phyloP scores from a whole-genome alignment of 306 rosid species.

The Lithocarpus polystachyus region DNA sequence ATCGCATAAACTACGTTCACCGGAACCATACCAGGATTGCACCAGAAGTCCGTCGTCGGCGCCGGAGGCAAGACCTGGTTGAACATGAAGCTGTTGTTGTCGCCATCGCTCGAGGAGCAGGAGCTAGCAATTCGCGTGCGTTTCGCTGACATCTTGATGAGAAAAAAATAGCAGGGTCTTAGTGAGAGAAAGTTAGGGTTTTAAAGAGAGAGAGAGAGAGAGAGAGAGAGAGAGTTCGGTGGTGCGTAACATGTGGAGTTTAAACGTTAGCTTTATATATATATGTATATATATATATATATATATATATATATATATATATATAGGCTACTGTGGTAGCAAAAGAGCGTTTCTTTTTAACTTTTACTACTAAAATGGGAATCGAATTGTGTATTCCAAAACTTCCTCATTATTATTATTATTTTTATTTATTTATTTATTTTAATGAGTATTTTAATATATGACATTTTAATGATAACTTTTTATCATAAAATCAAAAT shows the following conservation, averaged over 20 bases:
- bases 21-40: background rate
- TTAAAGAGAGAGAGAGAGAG: background rate
- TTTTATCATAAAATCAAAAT: too few relatives aligned
- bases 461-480: too few relatives aligned
- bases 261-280: too few relatives aligned
- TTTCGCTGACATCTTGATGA: background rate
- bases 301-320: background rate
- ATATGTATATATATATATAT: too few relatives aligned
- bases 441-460: too few relatives aligned
- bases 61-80: constrained; percentile 3
- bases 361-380: too few relatives aligned
- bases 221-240: background rate
- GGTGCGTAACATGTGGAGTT: too few relatives aligned
- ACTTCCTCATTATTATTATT: too few relatives aligned
- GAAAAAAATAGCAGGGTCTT: background rate
- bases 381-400: too few relatives aligned
- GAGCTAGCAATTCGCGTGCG: background rate
- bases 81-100: background rate
- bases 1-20: background rate
- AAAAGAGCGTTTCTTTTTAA: too few relatives aligned
- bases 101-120: background rate
- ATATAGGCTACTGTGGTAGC: background rate
- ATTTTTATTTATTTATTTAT: too few relatives aligned
- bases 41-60: background rate
- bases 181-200: constrained; percentile 10